Base-by-base conservation (phyloP, 495 filamentous ascomycete genomes). In the Aspergillus avenaceus region DNA sequence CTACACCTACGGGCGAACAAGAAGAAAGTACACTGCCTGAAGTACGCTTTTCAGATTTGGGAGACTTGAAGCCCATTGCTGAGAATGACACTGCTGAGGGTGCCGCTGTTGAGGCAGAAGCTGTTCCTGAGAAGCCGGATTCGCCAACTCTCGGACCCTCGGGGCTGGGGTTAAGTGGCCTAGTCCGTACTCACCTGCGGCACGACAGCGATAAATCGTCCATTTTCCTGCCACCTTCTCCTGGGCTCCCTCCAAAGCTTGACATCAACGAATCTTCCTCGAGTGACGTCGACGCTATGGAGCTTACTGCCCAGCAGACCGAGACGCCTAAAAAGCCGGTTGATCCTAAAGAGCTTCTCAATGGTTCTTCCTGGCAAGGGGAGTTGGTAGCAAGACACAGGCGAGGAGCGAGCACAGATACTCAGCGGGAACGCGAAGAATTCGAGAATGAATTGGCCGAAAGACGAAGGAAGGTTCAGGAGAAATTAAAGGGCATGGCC, bases 121-220 rank as follows among this genome's bases (percentile, higher is more conserved):
- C 32, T n/a, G 4, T 52, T 27, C 68, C 71, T n/a, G 67, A 74
- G 37, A 70, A 70, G 52, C 65, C 62, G 13, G 89, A 97, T 60
- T 96, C 91, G 0, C 91, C 92, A 1, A 95, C 89, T 9, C 68
- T 96, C 3, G 86, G 86, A 8, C 82, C 88, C 8, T 44, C 63
- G 13, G 75, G 75, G 0, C 68, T 82, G 43, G 88, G 87, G 11
- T 74, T 97, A 16, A 90, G 84, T 60, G 87, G 87, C 16, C 78
- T 97, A 65, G 84, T 97, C 29, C 85, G 86, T 25, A 84, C 90
- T 49, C 95, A 97, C 67, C 76, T 99, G 12, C 85, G 93, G 19
- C 81, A 81, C 12, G 82, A 86, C 45, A 97, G 93, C 67, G 85
- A 85, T 47, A 73, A 78, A 32, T 96, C 91, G 19, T 92, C 90